Evolutionary conservation across 768 basidiomycete genomes (phyloP), one percentile per base, ranked within the genome.

Genomic region (Tephrocybe sp.): DNA sequence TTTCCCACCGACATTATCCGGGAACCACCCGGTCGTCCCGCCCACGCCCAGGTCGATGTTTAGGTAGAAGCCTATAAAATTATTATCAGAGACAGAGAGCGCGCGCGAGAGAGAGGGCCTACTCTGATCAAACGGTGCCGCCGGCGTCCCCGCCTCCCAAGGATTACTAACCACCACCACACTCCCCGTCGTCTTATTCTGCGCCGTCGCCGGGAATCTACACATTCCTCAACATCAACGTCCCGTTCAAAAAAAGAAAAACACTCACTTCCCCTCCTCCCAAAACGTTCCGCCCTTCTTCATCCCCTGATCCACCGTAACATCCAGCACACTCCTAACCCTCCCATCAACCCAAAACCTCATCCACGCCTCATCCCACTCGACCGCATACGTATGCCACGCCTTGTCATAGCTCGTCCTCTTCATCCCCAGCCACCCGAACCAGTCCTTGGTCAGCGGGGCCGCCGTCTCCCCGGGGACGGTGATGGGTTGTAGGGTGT

Each of bases 11-110:
- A 82, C 69, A 5, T 72, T 75, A 60, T 96, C 93, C 0, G 89
- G 89, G 79, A 94, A 95, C 87, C 87, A 94, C 19, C 92, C 92
- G 52, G 80, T 84, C 44, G 87, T 92, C 0, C 90, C 91, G 0
- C 92, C 92, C 0, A 75, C 89, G 0, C 85, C 88, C 8, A 94
- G 69, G 56, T 86, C 74, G 47, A 94, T 71, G 42, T 87, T 78
- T 18, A 94, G 64, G 72, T 90, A 93, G 65, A 96, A 94, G 1
- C 78, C 84, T 86, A 53, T 30, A 6, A 19, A 7, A 12, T 34
- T 5, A 34, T 8, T 34, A 9, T 7, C 19, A 37, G 46, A n/a
- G 36, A 27, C 16, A 74, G 77, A 24, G 73, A 31, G 34, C 30
- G 47, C 16, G 44, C n/a, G 5, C 74, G 77, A 24, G 72, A 19